Conservation (phyloP, 805 yeast genomes). For the Wickerhamiella sergipiensis region DNA sequence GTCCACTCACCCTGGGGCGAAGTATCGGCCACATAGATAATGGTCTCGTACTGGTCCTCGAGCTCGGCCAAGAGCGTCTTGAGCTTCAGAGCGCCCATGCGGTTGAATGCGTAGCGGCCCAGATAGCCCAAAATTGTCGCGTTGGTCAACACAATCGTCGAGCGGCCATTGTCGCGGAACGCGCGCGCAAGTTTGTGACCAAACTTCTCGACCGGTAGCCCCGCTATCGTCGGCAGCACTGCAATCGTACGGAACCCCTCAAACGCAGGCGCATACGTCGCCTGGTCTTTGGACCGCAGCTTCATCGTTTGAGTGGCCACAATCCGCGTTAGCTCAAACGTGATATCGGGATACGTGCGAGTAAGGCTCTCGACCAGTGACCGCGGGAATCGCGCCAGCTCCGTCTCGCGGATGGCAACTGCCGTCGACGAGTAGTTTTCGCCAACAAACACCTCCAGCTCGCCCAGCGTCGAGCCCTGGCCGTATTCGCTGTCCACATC, state of each 20-base stretch:
- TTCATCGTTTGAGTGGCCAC: constrained; percentile 42
- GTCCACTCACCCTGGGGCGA: constrained; percentile 80
- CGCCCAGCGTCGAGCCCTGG: constrained; percentile 91
- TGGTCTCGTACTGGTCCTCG: constrained; percentile 80
- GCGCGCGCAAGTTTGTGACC: constrained; percentile 63
- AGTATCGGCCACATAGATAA: constrained; percentile 81
- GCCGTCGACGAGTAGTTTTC: constrained; percentile 51
- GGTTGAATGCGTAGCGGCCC: constrained; percentile 89
- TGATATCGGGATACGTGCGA: constrained; percentile 71
- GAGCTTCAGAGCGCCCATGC: constrained; percentile 68
- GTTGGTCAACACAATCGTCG: constrained; percentile 71
- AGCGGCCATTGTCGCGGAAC: constrained; percentile 53
- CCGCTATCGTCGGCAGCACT: constrained; percentile 62
- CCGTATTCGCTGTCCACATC: constrained; percentile 54
- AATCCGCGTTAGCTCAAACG: constrained; percentile 77
- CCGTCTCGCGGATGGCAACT: constrained; percentile 83
- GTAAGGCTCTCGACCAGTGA: constrained; percentile 77
- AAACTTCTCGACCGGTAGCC: constrained; percentile 78
- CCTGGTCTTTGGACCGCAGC: not conserved
- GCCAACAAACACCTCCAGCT: constrained; percentile 77
- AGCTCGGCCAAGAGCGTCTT: constrained; percentile 82
- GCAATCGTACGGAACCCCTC: constrained; percentile 67
- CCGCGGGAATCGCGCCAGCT: constrained; percentile 84
- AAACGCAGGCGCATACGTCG: constrained; percentile 14
- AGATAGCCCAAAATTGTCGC: constrained; percentile 64